These are phyloP conservation scores for Cyberlindnera meyerae DNA, from an alignment of 805 yeast genomes.

Conservation along the genomic window DNA sequence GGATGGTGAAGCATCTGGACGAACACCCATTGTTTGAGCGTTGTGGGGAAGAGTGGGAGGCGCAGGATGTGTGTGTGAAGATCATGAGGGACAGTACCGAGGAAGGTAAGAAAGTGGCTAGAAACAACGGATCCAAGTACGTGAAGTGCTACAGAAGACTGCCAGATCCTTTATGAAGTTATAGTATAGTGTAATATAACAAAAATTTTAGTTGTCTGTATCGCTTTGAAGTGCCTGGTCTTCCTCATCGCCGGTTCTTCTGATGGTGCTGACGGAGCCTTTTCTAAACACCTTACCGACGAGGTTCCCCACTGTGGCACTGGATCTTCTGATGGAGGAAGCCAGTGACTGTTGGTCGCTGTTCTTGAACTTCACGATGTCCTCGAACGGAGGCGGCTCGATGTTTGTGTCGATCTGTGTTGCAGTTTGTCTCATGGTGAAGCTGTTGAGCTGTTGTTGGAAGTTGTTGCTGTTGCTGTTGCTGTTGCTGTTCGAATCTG, in stretches of 20 bases:
- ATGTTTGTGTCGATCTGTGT: conserved; percentile 20
- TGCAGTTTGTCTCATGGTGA: conserved; percentile 7
- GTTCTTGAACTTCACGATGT: conserved; percentile 31
- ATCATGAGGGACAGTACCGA: conserved; percentile 93
- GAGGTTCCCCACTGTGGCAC: conserved; percentile 36
- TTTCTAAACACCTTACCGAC: conserved; percentile 29
- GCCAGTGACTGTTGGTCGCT: conserved; percentile 23
- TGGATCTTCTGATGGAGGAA: conserved; percentile 39
- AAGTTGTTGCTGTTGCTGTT: too few species aligned
- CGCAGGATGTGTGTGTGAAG: conserved; percentile 71
- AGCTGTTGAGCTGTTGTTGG: conserved; percentile 19
- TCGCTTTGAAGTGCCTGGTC: conserved; percentile 14
- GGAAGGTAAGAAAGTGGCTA: conserved; percentile 93
- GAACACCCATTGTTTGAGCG: conserved; percentile 90
- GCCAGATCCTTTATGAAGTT: conserved; percentile 42
- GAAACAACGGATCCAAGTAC: conserved; percentile 84
- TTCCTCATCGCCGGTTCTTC: conserved; percentile 25
- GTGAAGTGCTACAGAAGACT: conserved; percentile 82
- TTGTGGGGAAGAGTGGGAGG: conserved; percentile 73
- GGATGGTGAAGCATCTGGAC: conserved; percentile 94
- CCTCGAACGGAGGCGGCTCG: conserved; percentile 36
- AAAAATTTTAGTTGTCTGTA: conserved; percentile 16
- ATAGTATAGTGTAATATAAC: conserved; percentile 14
- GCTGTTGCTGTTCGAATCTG: too few species aligned
- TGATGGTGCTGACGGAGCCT: conserved; percentile 14